These are phyloP conservation scores for Globisporangium viniferum DNA, from an alignment of 352 stramenopile genomes.

Conservation along the genomic window DNA sequence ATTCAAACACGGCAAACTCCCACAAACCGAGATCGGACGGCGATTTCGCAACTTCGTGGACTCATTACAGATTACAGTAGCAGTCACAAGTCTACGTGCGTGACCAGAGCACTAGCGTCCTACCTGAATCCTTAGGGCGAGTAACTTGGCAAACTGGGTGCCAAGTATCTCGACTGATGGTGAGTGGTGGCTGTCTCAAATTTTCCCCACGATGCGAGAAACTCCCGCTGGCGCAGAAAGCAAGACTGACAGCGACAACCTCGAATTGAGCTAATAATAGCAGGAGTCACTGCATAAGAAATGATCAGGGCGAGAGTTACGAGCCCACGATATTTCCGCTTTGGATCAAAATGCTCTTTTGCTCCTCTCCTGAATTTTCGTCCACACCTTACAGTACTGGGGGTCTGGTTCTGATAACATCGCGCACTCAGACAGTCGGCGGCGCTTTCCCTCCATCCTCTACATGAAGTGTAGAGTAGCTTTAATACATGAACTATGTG, in stretches of 20 bases:
- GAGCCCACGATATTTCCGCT: too few relatives aligned
- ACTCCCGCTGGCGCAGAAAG: too few relatives aligned
- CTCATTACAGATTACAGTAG: background rate
- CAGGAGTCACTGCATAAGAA: too few relatives aligned
- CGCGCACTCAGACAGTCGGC: too few relatives aligned
- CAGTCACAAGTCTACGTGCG: background rate
- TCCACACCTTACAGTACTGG: background rate
- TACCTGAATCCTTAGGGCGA: constrained; percentile 2
- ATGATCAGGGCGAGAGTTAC: too few relatives aligned
- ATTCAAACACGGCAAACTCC: background rate
- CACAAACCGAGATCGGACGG: too few relatives aligned
- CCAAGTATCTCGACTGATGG: background rate
- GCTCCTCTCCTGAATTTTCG: background rate
- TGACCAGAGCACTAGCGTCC: background rate
- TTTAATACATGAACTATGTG: too few relatives aligned
- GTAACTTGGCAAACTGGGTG: background rate
- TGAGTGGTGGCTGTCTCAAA: background rate
- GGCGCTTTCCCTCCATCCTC: too few relatives aligned
- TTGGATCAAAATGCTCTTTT: background rate
- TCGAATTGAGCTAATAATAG: too few relatives aligned
- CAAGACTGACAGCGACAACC: too few relatives aligned
- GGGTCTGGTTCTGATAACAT: background rate
- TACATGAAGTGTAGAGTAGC: too few relatives aligned
- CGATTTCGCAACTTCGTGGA: background rate
- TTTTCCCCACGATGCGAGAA: background rate